Evolutionary conservation across 176 grass and related monocot species (phyloP), one percentile per base, ranked within the genome.

Genomic region (Melocanna baccifera): DNA sequence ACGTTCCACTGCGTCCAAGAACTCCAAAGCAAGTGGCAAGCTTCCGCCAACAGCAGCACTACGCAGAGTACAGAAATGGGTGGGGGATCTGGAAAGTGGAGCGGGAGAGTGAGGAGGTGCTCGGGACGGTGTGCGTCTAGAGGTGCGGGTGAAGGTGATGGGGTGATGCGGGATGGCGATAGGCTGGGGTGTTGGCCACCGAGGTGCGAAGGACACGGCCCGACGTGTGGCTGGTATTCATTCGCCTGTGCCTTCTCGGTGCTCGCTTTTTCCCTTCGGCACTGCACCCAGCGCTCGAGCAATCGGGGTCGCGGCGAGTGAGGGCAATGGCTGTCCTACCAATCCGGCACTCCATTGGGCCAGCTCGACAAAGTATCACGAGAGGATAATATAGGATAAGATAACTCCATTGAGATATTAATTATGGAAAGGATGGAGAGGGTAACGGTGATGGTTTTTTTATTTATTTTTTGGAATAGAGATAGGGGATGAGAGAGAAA

Each of bases 291-390:
- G 32, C 30, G 20, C 67, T 81, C 29, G 39, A 53, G 79, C 71
- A 12, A 67, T 62, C 26, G 4, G 3, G 32, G 63, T 30, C 2
- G 1, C 15, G 64, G 71, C 66, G 37, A 28, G 76, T 15, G 73
- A 74, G 80, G 29, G 69, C 75, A 85, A 65, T 32, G 81, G 63
- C 66, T 58, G 61, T 32, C 81, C 81, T 75, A 88, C 86, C 69
- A 78, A 84, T 39, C 71, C 69, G 11, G 37, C 69, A 71, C 40
- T 43, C 62, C 69, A 95, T 95, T 92, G 93, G 93, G 25, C 93
- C 93, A 95, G 25, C 78, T 95, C 85, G 66, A 69, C 90, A 64
- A 74, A 90, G 55, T 83, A 89, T 92, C 87, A 29, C 26, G 70
- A 89, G 67, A 83, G 81, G 89, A 94, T 92, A 94, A 90, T 65